Evolutionary conservation across 2,329 filamentous ascomycete species (phyloP).

Genomic region (Rutstroemia sp.): DNA sequence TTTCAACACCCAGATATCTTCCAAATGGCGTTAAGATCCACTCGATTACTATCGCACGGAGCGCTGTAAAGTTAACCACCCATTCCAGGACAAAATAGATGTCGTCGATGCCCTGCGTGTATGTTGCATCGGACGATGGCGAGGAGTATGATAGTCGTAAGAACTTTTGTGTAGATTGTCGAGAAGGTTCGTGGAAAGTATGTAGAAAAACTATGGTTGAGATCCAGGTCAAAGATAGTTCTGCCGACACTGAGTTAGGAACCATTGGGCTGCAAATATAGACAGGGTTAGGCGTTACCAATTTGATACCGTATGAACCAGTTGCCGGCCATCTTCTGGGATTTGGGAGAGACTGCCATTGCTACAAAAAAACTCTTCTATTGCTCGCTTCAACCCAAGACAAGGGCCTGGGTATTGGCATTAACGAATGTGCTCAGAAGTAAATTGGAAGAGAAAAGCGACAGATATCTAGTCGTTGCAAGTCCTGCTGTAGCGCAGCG

Average conservation of each 20-base stretch:
- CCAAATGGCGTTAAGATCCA: not conserved
- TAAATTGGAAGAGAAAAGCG: too few relatives aligned
- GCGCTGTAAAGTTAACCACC: not conserved
- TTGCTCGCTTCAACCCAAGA: too few relatives aligned
- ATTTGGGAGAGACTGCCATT: too few relatives aligned
- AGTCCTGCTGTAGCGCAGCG: too few relatives aligned
- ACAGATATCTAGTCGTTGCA: too few relatives aligned
- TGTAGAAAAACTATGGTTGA: not conserved
- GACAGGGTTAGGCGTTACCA: too few relatives aligned
- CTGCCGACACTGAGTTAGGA: not conserved
- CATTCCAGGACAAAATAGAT: not conserved
- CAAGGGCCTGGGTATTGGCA: too few relatives aligned
- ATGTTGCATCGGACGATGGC: not conserved
- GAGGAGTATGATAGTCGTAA: not conserved
- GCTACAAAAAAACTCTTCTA: too few relatives aligned
- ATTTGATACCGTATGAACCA: too few relatives aligned
- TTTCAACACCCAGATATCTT: not conserved
- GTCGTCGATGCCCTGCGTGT: not conserved
- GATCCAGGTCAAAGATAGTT: not conserved
- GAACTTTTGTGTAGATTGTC: not conserved
- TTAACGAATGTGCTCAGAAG: too few relatives aligned
- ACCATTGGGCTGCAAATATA: too few relatives aligned
- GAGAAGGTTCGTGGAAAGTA: constrained; percentile 31
- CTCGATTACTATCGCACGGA: not conserved
- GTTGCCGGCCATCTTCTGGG: too few relatives aligned